A percentile compares a stretch with the other conserved stretches of the same genome.
These are phyloP conservation scores for Anthracocystis setariae DNA, from an alignment of 1,284 basidiomycete species.

Conservation along the genomic window DNA sequence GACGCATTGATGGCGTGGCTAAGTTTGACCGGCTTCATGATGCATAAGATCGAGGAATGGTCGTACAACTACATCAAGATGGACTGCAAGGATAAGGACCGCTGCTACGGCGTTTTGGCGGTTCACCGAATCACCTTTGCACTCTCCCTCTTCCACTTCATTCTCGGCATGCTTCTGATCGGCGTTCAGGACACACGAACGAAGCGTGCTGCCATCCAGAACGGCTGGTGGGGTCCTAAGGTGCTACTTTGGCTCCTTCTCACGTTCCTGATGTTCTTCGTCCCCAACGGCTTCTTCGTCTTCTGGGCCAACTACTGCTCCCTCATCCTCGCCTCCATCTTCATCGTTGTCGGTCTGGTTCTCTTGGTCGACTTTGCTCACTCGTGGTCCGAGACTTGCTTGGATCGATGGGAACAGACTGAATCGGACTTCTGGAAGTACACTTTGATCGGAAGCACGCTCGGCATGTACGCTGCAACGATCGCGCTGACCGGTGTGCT, in stretches of 20 bases:
- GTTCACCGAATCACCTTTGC: constrained; percentile 98
- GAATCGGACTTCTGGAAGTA: constrained; percentile 92
- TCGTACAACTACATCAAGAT: constrained; percentile 98
- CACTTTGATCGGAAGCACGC: constrained; percentile 92
- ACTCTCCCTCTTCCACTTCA: constrained; percentile 84
- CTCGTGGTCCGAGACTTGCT: constrained; percentile 95
- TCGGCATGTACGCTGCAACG: constrained; percentile 83
- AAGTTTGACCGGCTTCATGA: constrained; percentile 88
- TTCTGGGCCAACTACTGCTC: constrained; percentile 94
- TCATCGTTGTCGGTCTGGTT: constrained; percentile 93
- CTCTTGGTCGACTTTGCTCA: constrained; percentile 99
- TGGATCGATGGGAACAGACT: constrained; percentile 91
- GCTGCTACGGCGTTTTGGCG: constrained; percentile 95
- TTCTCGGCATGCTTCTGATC: constrained; percentile 81
- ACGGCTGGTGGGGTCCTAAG: constrained; percentile 99
- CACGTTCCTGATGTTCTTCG: constrained; percentile 84
- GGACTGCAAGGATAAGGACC: constrained; percentile 86
- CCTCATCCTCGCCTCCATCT: constrained; percentile 88
- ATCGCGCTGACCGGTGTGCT: constrained; percentile 86
- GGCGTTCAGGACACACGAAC: constrained; percentile 89
- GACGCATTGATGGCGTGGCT: constrained; percentile 97
- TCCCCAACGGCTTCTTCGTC: constrained; percentile 93
- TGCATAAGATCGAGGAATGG: constrained; percentile 88
- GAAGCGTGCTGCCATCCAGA: constrained; percentile 92
- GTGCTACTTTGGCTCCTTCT: constrained; percentile 84